Conservation (phyloP, 1,284 basidiomycete genomes). For the Singerocomus inundabilis region DNA sequence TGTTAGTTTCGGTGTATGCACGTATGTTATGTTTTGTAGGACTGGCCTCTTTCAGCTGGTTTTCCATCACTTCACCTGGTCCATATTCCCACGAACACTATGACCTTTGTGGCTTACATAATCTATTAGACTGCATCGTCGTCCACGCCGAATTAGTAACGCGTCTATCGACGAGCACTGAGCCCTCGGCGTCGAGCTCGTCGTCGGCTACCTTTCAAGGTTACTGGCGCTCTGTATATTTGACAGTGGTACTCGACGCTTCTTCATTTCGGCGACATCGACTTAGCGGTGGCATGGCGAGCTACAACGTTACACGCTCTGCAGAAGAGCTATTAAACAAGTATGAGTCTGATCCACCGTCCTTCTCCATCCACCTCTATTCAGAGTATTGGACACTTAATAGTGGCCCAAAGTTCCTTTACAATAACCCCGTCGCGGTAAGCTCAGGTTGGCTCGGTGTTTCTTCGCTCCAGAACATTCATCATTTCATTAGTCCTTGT, state of each 20-base stretch:
- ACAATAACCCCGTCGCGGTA: constrained; percentile 75
- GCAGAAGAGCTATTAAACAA: constrained; percentile 56
- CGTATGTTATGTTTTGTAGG: constrained; percentile 6
- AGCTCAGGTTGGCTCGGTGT: constrained; percentile 15
- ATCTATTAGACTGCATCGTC: constrained; percentile 1
- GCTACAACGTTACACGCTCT: constrained; percentile 70
- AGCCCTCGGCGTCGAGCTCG: constrained; percentile 2
- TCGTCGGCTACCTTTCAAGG: not conserved
- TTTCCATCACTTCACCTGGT: constrained; percentile 42
- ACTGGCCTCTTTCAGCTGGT: constrained; percentile 58
- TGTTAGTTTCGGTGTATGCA: constrained; percentile 19
- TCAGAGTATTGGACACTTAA: constrained; percentile 78
- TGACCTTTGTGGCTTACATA: constrained; percentile 19
- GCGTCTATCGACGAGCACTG: constrained; percentile 16
- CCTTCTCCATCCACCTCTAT: constrained; percentile 73
- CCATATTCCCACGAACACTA: constrained; percentile 28
- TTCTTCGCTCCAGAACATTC: constrained; percentile 6
- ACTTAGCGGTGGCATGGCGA: constrained; percentile 45
- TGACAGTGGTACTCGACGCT: not conserved
- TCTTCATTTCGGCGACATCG: constrained; percentile 18
- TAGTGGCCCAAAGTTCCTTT: constrained; percentile 72
- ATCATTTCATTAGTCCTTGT: constrained; percentile 52
- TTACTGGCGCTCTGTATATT: not conserved
- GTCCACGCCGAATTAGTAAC: constrained; percentile 19
- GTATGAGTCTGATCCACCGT: constrained; percentile 56